phyloP scores from a whole-genome alignment of 2,329 filamentous ascomycete species.

The Cladophialophora exuberans region DNA sequence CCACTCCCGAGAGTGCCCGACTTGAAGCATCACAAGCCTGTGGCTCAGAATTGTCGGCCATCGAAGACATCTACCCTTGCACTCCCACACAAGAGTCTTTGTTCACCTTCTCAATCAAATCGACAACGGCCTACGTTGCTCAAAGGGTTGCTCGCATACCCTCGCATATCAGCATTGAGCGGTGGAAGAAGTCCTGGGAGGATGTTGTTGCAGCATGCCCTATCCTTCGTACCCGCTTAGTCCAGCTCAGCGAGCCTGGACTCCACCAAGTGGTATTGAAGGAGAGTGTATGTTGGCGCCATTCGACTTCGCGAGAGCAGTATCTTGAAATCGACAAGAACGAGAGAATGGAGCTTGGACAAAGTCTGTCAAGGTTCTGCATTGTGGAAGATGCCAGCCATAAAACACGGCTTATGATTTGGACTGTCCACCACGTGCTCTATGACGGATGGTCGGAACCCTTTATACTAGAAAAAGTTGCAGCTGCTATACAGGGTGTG shows the following conservation, averaged over 20 bases:
- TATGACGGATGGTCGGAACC: constrained; percentile 55
- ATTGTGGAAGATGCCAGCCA: constrained; percentile 38
- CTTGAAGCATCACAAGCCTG: constrained; percentile 44
- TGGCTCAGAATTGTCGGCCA: constrained; percentile 34
- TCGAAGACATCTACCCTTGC: constrained; percentile 49
- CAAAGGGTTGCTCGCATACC: constrained; percentile 49
- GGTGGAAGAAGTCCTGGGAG: constrained; percentile 53
- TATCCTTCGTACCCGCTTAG: constrained; percentile 54
- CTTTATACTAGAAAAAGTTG: constrained; percentile 42
- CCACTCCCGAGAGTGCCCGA: constrained; percentile 38
- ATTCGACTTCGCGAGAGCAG: constrained; percentile 35
- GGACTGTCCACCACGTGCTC: constrained; percentile 56
- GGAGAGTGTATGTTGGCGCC: constrained; percentile 41
- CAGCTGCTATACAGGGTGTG: constrained; percentile 39
- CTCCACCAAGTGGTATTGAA: constrained; percentile 48
- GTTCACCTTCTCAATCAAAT: constrained; percentile 49
- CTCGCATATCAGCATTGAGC: constrained; percentile 42
- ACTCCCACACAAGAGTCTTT: constrained; percentile 50
- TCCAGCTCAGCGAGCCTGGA: constrained; percentile 42
- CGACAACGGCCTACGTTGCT: constrained; percentile 50
- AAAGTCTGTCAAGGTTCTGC: constrained; percentile 40
- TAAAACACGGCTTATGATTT: constrained; percentile 46
- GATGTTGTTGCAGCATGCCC: constrained; percentile 48
- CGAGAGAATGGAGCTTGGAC: constrained; percentile 42
- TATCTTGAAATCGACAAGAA: constrained; percentile 34